Evolutionary conservation across 306 rosid genomes (phyloP), one percentile per base, ranked within the genome.

Genomic region (Castanea crenata): DNA sequence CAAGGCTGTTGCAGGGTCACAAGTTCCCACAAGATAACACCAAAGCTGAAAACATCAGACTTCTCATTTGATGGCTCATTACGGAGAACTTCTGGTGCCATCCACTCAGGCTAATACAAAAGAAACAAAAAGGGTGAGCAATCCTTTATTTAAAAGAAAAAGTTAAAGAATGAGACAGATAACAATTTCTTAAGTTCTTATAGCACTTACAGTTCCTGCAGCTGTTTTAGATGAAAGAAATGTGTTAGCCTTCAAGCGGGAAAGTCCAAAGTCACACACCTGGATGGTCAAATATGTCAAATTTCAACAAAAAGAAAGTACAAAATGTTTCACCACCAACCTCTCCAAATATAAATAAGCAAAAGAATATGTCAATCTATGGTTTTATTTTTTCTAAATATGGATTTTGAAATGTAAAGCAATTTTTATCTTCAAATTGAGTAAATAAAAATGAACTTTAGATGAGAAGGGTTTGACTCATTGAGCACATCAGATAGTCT

Each of bases 41-140:
- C 99, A 81, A 91, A 94, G 92, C 99, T 94, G 90, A 91, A 94
- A 76, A 92, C 87, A 76, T 94, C 98, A 21, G 93, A 90, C 78
- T 92, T 94, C 87, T 94, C 99, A 74, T 92, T 89, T 84, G 99
- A 94, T 6, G 69, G 93, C 78, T 94, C 97, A 55, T 92, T 90
- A 57, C 91, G 90, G 80, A 94, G 93, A 78, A 94, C 99, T 91
- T 94, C 99, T 44, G 99, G 99, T 73, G 99, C 99, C 99, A 94
- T 92, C 99, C 99, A 94, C 84, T 92, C 99, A 49, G 99, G 91
- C 91, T 88, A 73, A 77, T 78, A 27, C 34, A 4, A 55, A 32
- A 38, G 73, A 25, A 19, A 29, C 46, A 3, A 46, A 20, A 38
- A 75, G 21, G 19, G 74, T 49, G 4, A 32, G 44, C 68, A 71